Evolutionary conservation across 2,329 filamentous ascomycete genomes (phyloP).

Genomic region (Nemania diffusa): DNA sequence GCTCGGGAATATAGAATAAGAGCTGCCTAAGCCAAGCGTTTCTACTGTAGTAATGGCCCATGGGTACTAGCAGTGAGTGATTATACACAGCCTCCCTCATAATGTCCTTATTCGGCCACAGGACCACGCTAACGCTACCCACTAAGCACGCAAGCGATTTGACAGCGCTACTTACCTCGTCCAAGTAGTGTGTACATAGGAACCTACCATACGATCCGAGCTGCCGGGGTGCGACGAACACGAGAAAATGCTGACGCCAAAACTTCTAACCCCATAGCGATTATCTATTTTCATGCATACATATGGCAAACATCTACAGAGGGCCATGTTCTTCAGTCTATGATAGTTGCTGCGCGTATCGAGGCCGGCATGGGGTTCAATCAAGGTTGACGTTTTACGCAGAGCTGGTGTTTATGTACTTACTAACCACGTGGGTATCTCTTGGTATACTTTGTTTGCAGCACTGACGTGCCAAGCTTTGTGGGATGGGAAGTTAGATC

Average conservation of each 20-base stretch:
- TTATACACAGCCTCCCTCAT: constrained; percentile 7
- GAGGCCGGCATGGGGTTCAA: neutral
- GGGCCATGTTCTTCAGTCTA: neutral
- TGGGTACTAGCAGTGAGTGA: neutral
- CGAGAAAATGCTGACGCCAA: constrained; percentile 23
- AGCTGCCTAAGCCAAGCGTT: neutral
- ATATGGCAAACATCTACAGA: neutral
- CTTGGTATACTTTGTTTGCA: neutral
- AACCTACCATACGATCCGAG: neutral
- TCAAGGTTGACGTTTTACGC: neutral
- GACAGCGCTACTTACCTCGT: too few relatives aligned
- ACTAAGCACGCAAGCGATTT: neutral
- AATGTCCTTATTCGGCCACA: neutral
- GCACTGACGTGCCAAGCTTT: constrained; percentile 1
- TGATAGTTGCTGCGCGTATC: neutral
- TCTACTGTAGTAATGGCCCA: neutral
- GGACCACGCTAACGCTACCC: neutral
- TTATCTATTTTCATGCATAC: neutral
- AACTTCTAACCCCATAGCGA: neutral
- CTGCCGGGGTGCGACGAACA: constrained; percentile 9
- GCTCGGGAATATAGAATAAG: neutral
- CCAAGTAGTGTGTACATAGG: neutral
- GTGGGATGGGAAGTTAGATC: neutral
- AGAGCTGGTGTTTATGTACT: neutral
- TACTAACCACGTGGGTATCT: neutral